Conservation (phyloP, 116 monocot species). For the Zostera marina region DNA sequence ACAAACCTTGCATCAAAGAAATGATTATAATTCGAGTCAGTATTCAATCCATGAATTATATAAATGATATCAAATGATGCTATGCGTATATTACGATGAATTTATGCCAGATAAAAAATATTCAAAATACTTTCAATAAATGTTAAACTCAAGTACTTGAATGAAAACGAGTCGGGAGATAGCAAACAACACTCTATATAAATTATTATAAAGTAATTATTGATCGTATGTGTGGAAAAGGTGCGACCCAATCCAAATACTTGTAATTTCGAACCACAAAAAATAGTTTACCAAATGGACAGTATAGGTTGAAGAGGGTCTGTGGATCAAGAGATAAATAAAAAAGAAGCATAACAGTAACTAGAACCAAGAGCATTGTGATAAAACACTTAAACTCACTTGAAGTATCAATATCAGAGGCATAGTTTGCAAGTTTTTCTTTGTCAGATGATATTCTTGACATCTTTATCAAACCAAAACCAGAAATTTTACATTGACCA, state of each 20-base stretch:
- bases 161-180: too few relatives aligned
- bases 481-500: constrained; percentile 67
- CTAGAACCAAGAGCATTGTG: background rate
- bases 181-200: too few relatives aligned
- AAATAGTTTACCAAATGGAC: too few relatives aligned
- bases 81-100: too few relatives aligned
- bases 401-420: constrained; percentile 19
- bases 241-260: too few relatives aligned
- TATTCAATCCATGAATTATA: background rate
- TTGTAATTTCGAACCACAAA: too few relatives aligned
- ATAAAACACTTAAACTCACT: constrained; percentile 15
- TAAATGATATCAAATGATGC: background rate
- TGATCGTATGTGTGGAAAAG: too few relatives aligned
- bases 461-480: constrained; percentile 73
- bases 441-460: constrained; percentile 49
- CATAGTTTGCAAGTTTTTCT: constrained; percentile 40
- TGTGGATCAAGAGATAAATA: background rate
- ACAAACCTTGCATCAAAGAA: constrained; percentile 35
- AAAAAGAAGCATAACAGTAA: background rate
- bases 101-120: background rate
- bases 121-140: background rate
- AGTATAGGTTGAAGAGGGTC: too few relatives aligned
- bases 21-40: background rate
- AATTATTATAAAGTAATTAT: too few relatives aligned
- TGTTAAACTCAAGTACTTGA: background rate